A percentile compares a stretch with the other conserved stretches of the same genome.
Conservation (phyloP, 1,284 basidiomycete genomes). For the Papiliotrema nemorosa region DNA sequence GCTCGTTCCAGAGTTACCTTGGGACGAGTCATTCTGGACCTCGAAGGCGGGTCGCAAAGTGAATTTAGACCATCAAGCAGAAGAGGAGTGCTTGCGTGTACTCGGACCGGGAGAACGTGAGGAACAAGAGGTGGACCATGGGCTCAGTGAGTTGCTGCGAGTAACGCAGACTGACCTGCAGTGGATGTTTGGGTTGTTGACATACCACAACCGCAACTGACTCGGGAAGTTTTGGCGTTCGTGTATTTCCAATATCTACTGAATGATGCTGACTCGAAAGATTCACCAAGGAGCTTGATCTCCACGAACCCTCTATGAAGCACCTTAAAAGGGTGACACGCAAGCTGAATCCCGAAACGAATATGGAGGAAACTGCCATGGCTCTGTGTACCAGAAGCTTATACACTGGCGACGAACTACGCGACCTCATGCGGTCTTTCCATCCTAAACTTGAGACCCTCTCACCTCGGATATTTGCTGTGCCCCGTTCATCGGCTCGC, state of each 20-base stretch:
- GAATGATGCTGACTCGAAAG: constrained; percentile 14
- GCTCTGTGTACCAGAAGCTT: constrained; percentile 31
- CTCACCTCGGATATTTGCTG: constrained; percentile 57
- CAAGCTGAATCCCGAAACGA: neutral
- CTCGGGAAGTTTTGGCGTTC: constrained; percentile 64
- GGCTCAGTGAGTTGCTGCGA: constrained; percentile 26
- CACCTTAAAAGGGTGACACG: constrained; percentile 70
- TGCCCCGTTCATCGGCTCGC: constrained; percentile 69
- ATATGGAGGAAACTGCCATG: constrained; percentile 10
- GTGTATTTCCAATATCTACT: constrained; percentile 44
- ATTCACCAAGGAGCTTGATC: constrained; percentile 47
- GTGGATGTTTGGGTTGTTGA: constrained; percentile 81
- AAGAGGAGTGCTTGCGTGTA: constrained; percentile 24
- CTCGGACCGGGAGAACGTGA: constrained; percentile 37
- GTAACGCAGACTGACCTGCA: constrained; percentile 20
- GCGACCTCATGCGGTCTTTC: constrained; percentile 43
- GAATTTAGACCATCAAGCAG: constrained; percentile 14
- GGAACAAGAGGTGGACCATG: constrained; percentile 27
- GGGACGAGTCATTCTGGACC: constrained; percentile 19
- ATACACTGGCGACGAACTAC: constrained; percentile 22
- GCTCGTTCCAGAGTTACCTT: constrained; percentile 29
- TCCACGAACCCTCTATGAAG: constrained; percentile 57
- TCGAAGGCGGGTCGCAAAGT: constrained; percentile 11
- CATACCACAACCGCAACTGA: constrained; percentile 64
- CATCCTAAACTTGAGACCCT: constrained; percentile 49